Evolutionary conservation across 441 rosid genomes (phyloP), one percentile per base, ranked within the genome.

Genomic region (Viola pubescens): DNA sequence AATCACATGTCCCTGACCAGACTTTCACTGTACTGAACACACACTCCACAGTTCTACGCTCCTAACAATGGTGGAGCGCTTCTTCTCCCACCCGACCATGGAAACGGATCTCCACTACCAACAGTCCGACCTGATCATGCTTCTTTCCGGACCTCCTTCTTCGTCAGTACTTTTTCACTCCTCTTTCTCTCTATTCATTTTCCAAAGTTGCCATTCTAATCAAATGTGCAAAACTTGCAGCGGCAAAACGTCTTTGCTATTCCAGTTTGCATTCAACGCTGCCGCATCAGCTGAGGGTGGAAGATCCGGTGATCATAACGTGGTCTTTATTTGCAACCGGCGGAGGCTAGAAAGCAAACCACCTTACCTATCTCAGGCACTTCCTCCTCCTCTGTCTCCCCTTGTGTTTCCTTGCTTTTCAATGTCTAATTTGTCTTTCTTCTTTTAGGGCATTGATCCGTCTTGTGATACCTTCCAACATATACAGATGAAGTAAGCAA

Each of bases 191-290:
- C 16, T 56, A 55, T 40, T 47, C 39, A 9, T 8, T 19, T 16
- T 3, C 48, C n/a, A 7, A 0, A 43, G 1, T 4, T 7, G 37
- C 26, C 0, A 7, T n/a, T 10, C 47, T 43, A 4, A 12, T 50
- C 3, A 9, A 49, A 26, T 34, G 61, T 26, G 62, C 43, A 42
- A 47, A 48, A 10, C 51, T 67, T 58, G 54, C 82, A 92, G 97
- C 63, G 97, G 98, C 56, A 89, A 92, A 68, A 89, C 98, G 45
- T 92, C 98, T 57, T 55, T 89, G 49, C 81, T 87, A 6, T 84
- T 92, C 73, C 98, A 92, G 72, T 87, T 78, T 13, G 95, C 98
- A 45, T 61, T 73, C 73, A 92, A 87, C 44, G 58, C 68, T 0
- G 61, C 71, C 2, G 41, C 51, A 37, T 49, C n/a, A 61, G 52